Percentiles rank a stretch among this genome's conserved stretches.
These are phyloP conservation scores for Conoideocrella luteorostrata DNA, from an alignment of 2,329 filamentous ascomycete species.

Conservation along the genomic window DNA sequence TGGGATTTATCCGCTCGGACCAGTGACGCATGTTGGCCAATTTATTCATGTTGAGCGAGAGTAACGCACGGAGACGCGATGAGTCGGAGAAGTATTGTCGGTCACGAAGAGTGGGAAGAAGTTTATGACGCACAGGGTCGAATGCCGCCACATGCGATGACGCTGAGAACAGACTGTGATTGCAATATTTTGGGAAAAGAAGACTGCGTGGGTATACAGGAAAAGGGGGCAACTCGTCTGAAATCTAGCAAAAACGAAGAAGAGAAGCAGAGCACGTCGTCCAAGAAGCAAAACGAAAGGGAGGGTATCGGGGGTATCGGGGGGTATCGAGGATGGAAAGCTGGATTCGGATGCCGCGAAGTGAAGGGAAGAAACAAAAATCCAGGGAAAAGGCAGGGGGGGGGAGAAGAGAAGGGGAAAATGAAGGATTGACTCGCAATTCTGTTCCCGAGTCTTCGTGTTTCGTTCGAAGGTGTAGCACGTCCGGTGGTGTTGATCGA, in stretches of 20 bases:
- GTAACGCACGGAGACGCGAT: not conserved
- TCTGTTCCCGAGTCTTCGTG: constrained; percentile 11
- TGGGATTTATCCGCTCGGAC: constrained; percentile 63
- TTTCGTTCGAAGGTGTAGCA: not conserved
- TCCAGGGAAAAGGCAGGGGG: constrained; percentile 2
- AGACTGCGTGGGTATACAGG: constrained; percentile 18
- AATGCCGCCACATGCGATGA: constrained; percentile 7
- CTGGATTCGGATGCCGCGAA: not conserved
- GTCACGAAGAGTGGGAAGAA: constrained; percentile 4
- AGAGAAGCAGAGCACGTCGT: constrained; percentile 5
- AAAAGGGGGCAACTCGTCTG: not conserved
- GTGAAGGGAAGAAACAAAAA: constrained; percentile 5
- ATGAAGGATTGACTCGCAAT: constrained; percentile 12
- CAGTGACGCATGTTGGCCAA: constrained; percentile 66
- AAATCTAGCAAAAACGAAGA: not conserved
- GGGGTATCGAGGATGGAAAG: constrained; percentile 11
- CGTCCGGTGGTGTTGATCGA: constrained; percentile 5
- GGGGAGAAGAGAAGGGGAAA: constrained; percentile 12
- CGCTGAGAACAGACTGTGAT: constrained; percentile 12
- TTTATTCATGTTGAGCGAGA: constrained; percentile 56
- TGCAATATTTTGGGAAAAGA: constrained; percentile 20
- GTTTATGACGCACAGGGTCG: constrained; percentile 1
- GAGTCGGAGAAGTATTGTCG: not conserved
- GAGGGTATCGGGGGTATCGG: constrained; percentile 13
- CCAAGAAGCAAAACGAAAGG: constrained; percentile 14